Percentiles rank a stretch among this genome's conserved stretches.
Evolutionary conservation across 345 rosid genomes (phyloP).

Genomic region (Salix dunnii): DNA sequence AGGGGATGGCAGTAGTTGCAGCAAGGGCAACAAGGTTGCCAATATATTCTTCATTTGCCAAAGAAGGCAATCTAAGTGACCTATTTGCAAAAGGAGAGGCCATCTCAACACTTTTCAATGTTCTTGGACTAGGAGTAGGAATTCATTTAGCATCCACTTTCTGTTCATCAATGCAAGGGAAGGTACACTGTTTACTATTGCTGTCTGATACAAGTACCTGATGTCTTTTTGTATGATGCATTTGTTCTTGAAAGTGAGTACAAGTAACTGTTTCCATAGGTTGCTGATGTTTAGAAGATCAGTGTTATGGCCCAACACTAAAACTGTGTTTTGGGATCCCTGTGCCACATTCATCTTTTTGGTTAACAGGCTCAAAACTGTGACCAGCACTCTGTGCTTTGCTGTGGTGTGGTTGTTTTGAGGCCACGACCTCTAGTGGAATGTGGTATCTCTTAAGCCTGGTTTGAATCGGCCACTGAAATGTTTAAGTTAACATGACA

Average conservation of each 20-base stretch:
- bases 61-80: conserved; percentile 98
- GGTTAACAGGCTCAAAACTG: background rate
- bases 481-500: background rate
- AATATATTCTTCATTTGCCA: conserved; percentile 90
- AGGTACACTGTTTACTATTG: conserved; percentile 37
- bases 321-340: background rate
- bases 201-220: background rate
- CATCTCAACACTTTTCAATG: conserved; percentile 90
- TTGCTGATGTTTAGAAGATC: background rate
- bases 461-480: background rate
- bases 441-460: background rate
- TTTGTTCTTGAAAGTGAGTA: background rate
- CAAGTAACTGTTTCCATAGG: background rate
- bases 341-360: background rate
- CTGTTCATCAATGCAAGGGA: conserved; percentile 88
- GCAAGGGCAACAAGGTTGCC: conserved; percentile 96
- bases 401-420: background rate
- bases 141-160: conserved; percentile 87
- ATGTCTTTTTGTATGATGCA: background rate
- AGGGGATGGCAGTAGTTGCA: conserved; percentile 98
- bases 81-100: conserved; percentile 97
- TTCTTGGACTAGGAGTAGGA: conserved; percentile 70
- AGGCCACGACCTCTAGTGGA: background rate
- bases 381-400: background rate
- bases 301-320: background rate